Conservation (phyloP, 148 eudicot genomes). For the Limonium bicolor region DNA sequence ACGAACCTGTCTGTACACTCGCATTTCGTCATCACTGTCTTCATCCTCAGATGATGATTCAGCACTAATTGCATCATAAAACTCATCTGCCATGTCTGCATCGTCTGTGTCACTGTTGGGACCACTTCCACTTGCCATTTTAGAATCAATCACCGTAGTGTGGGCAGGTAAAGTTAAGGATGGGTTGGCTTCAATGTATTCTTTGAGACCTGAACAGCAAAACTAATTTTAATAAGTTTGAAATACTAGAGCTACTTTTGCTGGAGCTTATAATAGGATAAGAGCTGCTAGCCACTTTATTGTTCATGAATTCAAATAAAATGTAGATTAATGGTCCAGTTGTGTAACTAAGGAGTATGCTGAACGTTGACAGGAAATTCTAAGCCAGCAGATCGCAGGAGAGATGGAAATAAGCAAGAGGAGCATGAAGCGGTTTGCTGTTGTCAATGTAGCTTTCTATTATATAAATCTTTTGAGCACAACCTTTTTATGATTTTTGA, state of each 20-base stretch:
- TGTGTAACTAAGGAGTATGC: not conserved
- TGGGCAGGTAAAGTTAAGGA: not conserved
- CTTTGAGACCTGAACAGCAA: slow-evolving; percentile 3
- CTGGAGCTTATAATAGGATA: not conserved
- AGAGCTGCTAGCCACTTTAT: not conserved
- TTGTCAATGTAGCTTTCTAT: not conserved
- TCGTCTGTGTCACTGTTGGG: slow-evolving; percentile 1
- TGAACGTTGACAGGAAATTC: not conserved
- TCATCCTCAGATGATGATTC: slow-evolving; percentile 3
- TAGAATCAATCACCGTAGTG: slow-evolving; percentile 3
- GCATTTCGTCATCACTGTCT: not conserved
- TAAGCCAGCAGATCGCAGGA: not conserved
- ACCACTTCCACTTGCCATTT: not conserved
- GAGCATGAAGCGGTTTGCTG: not conserved
- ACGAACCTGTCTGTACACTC: not conserved
- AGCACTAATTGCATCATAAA: slow-evolving; percentile 4
- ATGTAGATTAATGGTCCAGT: not conserved
- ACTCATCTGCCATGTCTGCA: not conserved
- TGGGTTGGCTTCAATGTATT: slow-evolving; percentile 4
- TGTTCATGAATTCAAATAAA: not conserved
- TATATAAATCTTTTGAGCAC: not conserved
- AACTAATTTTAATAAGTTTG: not conserved
- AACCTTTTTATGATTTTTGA: no score
- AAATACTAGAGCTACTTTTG: not conserved
- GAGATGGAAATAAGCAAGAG: not conserved